Evolutionary conservation across 257 asterid genomes (phyloP), one percentile per base, ranked within the genome.

Genomic region (Gentiana straminea): DNA sequence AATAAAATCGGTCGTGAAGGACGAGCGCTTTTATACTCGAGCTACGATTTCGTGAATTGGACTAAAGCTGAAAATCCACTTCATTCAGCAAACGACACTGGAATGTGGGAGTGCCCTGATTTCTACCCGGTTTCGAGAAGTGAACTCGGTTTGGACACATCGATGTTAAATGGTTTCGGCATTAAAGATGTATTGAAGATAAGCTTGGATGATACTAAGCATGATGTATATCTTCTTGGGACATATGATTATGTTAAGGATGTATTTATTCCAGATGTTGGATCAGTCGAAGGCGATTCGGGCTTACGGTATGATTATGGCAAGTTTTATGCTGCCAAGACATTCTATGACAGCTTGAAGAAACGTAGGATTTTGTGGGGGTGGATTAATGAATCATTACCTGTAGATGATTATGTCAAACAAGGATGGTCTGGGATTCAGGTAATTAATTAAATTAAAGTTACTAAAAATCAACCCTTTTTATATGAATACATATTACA

Each of bases 41-140:
- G 82, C 37, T 58, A 47, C 15, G 79, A 79, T 50, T 79, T 79
- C 54, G 60, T 70, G 33, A 54, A 3, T 8, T 79, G 71, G 72
- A 72, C 49, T 3, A 54, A 64, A 24, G 67, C 69, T 9, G 49
- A 64, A 12, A 59, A 68, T 4, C 68, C 73, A 0, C 56, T 79
- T 35, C 78, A 75, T 59, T 72, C 68, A 2, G 59, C 57, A 0
- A 46, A 59, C 10, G 58, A 66, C 44, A 71, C 79, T 10, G 81
- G 81, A 41, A 77, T 80, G 83, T 80, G 79, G 86, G 86, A 80
- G 62, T 79, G 86, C 43, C 69, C 74, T 8, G 86, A 79, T 43
- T 76, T 79, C 11, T 79, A 39, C 43, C 81, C 86, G 0, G 71
- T 76, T 45, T 68, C 68, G 0, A 51, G 10, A 51, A 56, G 10